Evolutionary conservation across 2,329 filamentous ascomycete genomes (phyloP).

Genomic region (Colletotrichum sp.): DNA sequence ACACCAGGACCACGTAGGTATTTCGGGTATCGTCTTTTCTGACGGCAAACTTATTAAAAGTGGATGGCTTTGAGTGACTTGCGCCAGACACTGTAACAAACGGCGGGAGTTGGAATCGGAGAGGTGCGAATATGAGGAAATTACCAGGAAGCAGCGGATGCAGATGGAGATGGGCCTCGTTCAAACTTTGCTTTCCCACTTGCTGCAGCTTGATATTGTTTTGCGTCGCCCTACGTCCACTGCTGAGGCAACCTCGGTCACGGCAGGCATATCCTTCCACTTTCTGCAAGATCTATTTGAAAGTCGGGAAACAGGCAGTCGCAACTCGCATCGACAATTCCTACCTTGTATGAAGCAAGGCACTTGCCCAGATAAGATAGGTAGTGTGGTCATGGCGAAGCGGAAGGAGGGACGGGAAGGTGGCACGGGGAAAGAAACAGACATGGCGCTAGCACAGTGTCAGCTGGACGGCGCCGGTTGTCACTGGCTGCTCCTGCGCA

Average conservation of each 20-base stretch:
- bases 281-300: neutral
- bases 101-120: neutral
- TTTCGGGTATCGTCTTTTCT: neutral
- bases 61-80: neutral
- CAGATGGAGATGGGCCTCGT: neutral
- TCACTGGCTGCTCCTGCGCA: neutral
- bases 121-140: neutral
- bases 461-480: constrained; percentile 1
- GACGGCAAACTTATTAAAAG: neutral
- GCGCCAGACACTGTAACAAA: neutral
- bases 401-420: constrained; percentile 15
- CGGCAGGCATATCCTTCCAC: neutral
- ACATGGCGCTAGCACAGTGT: constrained; percentile 7
- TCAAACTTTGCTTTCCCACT: neutral
- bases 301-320: neutral
- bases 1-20: neutral
- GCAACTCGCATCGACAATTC: neutral
- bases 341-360: neutral
- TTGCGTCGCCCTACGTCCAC: neutral
- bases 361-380: neutral
- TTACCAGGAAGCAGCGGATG: neutral
- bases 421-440: neutral
- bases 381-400: neutral
- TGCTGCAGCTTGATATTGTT: neutral
- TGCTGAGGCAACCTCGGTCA: neutral